Evolutionary conservation across 257 asterid species (phyloP).

Genomic region (Solanum appendiculatum): DNA sequence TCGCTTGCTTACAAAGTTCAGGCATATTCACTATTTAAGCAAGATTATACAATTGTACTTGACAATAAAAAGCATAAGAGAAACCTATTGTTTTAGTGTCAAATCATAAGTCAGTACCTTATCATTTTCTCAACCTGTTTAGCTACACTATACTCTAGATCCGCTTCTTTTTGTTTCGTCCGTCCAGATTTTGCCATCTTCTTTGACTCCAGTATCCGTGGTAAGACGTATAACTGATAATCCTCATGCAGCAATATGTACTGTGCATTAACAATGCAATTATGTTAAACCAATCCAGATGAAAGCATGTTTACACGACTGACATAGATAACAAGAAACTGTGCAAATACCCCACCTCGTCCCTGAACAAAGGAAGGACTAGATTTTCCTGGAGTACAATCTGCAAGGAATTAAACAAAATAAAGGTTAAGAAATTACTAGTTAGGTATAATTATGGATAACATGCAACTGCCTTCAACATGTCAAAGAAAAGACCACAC

Average conservation of each 20-base stretch:
- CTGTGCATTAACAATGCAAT: conserved; percentile 33
- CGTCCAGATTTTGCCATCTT: conserved; percentile 97
- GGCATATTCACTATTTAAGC: not conserved
- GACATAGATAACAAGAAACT: not conserved
- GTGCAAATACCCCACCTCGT: conserved; percentile 60
- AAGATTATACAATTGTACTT: not conserved
- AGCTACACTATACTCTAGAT: conserved; percentile 94
- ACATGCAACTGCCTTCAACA: not conserved
- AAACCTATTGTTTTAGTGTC: not conserved
- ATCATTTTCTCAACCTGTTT: conserved; percentile 99
- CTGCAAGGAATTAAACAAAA: conserved; percentile 31
- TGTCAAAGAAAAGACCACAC: not conserved
- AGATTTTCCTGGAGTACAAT: conserved; percentile 94
- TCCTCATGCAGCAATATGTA: conserved; percentile 88
- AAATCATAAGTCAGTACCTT: conserved; percentile 47
- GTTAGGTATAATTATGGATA: not conserved
- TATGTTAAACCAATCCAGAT: not conserved
- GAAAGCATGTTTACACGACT: not conserved
- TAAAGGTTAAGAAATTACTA: conserved; percentile 12
- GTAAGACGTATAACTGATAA: conserved; percentile 81
- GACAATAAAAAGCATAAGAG: not conserved
- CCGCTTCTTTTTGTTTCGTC: conserved; percentile 95
- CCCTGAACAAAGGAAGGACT: conserved; percentile 80
- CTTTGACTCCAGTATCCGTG: conserved; percentile 88
- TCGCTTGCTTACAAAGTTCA: not conserved